phyloP scores from a whole-genome alignment of 352 stramenopile species.

The Pythium biforme region DNA sequence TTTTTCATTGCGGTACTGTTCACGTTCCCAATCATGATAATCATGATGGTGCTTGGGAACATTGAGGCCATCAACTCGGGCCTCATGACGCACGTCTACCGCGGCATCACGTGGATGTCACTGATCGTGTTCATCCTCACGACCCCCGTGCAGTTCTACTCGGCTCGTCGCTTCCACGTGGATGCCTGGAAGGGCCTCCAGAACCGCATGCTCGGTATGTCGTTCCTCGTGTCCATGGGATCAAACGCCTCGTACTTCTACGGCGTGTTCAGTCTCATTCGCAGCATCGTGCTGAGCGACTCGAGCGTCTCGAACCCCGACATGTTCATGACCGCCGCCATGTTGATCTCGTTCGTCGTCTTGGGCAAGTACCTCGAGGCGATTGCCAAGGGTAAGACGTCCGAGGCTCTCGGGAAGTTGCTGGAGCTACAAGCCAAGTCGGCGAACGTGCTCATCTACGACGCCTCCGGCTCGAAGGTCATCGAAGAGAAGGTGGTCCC shows the following conservation, averaged over 20 bases:
- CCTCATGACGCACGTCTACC: conserved; percentile 53
- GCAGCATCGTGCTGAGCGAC: conserved; percentile 60
- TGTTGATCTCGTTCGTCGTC: conserved; percentile 98
- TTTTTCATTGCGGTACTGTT: conserved; percentile 91
- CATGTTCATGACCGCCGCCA: conserved; percentile 98
- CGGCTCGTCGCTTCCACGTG: conserved; percentile 92
- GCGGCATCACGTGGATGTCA: conserved; percentile 73
- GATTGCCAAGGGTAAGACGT: conserved; percentile 93
- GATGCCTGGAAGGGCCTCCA: conserved; percentile 91
- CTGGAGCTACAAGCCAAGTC: conserved; percentile 95
- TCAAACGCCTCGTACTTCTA: conserved; percentile 97
- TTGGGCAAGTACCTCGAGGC: conserved; percentile 97
- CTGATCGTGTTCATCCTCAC: conserved; percentile 80
- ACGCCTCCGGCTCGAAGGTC: conserved; percentile 50
- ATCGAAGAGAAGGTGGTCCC: conserved; percentile 74
- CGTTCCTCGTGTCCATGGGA: conserved; percentile 96
- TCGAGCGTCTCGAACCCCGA: conserved; percentile 66
- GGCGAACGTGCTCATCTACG: conserved; percentile 90
- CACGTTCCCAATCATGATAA: conserved; percentile 91
- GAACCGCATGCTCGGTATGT: conserved; percentile 93
- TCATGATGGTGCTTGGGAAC: conserved; percentile 91
- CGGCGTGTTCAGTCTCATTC: conserved; percentile 88
- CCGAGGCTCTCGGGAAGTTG: conserved; percentile 93
- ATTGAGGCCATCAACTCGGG: conserved; percentile 51
- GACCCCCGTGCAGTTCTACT: conserved; percentile 96